Evolutionary conservation across 2,329 filamentous ascomycete species (phyloP).

Genomic region (Aspergillus novofumigatus): DNA sequence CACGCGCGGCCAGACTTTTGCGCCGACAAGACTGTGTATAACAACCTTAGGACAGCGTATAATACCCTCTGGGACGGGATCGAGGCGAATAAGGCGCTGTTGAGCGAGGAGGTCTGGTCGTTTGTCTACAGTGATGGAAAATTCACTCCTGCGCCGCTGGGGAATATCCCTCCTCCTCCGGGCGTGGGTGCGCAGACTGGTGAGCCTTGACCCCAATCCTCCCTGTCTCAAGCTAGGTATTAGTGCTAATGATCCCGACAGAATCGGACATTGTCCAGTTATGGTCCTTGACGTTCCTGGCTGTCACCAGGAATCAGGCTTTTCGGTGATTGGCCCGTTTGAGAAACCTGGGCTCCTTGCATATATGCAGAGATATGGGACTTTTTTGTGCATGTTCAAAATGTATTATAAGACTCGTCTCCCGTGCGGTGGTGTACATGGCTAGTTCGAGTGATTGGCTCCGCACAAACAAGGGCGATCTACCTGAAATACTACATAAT

Average conservation of each 20-base stretch:
- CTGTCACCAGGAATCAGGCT: neutral
- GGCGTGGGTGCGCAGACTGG: neutral
- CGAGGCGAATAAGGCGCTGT: neutral
- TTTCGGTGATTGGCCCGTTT: neutral
- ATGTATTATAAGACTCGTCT: too few species aligned
- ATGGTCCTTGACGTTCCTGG: neutral
- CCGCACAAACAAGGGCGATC: too few species aligned
- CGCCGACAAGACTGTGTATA: neutral
- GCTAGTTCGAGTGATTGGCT: too few species aligned
- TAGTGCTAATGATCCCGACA: neutral
- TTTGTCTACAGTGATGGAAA: neutral
- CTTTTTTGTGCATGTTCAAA: neutral
- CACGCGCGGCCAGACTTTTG: neutral
- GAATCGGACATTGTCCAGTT: neutral
- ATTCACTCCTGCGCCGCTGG: neutral
- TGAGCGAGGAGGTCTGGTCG: neutral
- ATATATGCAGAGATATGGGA: neutral
- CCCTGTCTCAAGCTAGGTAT: neutral
- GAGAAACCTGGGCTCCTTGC: neutral
- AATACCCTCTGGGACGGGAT: neutral
- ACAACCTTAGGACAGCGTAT: neutral
- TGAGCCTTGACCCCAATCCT: neutral
- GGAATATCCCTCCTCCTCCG: neutral
- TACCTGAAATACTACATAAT: too few species aligned
- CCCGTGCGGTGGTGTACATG: too few species aligned